Evolutionary conservation across 2,329 filamentous ascomycete genomes (phyloP), one percentile per base, ranked within the genome.

Genomic region (Capronia coronata): DNA sequence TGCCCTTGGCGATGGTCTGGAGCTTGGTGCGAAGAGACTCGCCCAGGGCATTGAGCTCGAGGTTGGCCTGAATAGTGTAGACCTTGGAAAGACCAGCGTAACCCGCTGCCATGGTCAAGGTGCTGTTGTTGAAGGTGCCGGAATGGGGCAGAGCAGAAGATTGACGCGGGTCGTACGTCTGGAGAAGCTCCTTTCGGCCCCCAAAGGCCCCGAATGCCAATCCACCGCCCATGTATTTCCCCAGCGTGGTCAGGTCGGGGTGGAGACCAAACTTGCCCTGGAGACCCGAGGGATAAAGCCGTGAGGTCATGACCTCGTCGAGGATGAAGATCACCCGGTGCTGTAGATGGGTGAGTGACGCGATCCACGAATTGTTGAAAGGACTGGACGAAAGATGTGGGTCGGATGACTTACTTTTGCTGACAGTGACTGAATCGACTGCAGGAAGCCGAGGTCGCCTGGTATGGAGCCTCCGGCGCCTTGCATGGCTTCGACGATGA

Each of bases 51-150:
- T 39, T 22, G 37, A 39, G 37, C 37, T 39, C 37, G n/a, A 21
- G 13, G 37, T 16, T 11, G 14, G 10, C 18, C 18, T 39, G 9
- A 13, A 7, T 8, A 16, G 10, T 39, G 37, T 11, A 39, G 21
- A 22, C 37, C 7, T 39, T 5, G 13, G 32, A 48, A 45, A 59
- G 42, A 35, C 65, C 73, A 4, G 62, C 65, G 37, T 66, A 62
- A 1, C 80, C 81, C 7, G 76, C 75, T 19, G 71, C 67, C 71
- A 83, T 84, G 1, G 74, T 74, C 3, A 83, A 63, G 1, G 72
- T 71, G 62, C 85, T 84, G 61, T 86, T 85, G 63, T 84, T 84
- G 62, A 82, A 84, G 0, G 81, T 84, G 1, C 81, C 81, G 0
- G 79, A 76, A 58, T 84, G 80, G 0, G 68, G 61, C 9, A 80